These are phyloP conservation scores for Monosporozyma aquatica DNA, from an alignment of 805 yeast genomes.

Conservation along the genomic window DNA sequence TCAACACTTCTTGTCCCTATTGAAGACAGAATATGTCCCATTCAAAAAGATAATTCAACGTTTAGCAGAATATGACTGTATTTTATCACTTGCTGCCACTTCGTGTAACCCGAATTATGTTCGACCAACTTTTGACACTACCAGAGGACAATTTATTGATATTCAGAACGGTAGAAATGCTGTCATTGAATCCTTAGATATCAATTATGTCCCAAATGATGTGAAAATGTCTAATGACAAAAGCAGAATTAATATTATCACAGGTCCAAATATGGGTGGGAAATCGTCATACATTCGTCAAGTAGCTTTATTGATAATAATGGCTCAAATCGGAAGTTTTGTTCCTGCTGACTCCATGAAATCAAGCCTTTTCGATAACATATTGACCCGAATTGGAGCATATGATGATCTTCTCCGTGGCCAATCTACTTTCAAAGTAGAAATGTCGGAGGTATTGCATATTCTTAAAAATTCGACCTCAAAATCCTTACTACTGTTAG, in stretches of 20 bases:
- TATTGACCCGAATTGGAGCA: conserved; percentile 68
- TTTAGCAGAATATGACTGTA: conserved; percentile 54
- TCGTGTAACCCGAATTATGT: conserved; percentile 40
- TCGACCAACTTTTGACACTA: conserved; percentile 43
- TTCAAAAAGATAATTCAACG: conserved; percentile 38
- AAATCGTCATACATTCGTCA: conserved; percentile 50
- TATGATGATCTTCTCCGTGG: conserved; percentile 66
- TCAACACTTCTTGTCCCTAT: conserved; percentile 28
- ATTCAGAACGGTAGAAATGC: conserved; percentile 59
- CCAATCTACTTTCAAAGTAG: conserved; percentile 86
- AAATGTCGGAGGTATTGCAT: conserved; percentile 89
- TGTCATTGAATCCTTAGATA: conserved; percentile 44
- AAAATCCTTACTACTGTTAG: conserved; percentile 78
- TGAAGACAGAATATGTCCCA: conserved; percentile 32
- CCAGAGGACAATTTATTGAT: conserved; percentile 35
- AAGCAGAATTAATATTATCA: conserved; percentile 51
- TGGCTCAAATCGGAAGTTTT: conserved; percentile 52
- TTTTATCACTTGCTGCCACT: conserved; percentile 56
- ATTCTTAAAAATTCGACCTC: conserved; percentile 71
- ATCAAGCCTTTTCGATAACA: conserved; percentile 57
- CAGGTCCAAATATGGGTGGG: conserved; percentile 59
- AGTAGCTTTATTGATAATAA: conserved; percentile 38
- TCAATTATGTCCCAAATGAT: conserved; percentile 58
- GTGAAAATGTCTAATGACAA: conserved; percentile 39
- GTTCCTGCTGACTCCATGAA: conserved; percentile 43